phyloP scores from a whole-genome alignment of 116 monocot genomes.

The Phalaenopsis hybrid region DNA sequence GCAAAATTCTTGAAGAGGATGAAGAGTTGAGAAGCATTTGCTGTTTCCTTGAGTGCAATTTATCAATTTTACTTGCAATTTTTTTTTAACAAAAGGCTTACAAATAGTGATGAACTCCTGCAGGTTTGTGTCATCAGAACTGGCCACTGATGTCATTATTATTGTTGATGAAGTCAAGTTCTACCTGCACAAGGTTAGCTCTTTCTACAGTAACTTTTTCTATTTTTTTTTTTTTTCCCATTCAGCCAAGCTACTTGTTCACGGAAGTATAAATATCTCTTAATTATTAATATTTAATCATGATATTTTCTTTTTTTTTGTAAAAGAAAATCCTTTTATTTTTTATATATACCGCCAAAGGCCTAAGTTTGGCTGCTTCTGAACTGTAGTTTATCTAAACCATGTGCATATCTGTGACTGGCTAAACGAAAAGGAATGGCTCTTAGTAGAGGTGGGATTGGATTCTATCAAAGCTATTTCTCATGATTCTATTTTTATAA shows the following conservation, averaged over 20 bases:
- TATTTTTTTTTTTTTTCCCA: neutral
- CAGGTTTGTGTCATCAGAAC: constrained; percentile 81
- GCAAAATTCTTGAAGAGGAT: too few species aligned
- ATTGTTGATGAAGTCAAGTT: constrained; percentile 61
- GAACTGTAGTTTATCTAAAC: constrained; percentile 1
- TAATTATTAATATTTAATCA: too few species aligned
- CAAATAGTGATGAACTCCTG: constrained; percentile 8
- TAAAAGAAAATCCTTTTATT: neutral
- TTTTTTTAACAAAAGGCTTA: constrained; percentile 7
- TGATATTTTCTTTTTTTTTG: neutral
- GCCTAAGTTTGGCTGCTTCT: neutral
- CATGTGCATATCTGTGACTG: neutral
- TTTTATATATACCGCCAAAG: neutral
- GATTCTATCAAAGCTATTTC: neutral
- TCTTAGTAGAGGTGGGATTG: neutral
- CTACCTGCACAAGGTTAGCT: constrained; percentile 74
- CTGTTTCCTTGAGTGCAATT: too few species aligned
- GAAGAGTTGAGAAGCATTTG: too few species aligned
- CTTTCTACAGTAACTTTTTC: too few species aligned
- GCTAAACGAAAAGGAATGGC: neutral
- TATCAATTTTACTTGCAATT: neutral
- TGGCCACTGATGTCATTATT: constrained; percentile 60
- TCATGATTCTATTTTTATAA: too few species aligned
- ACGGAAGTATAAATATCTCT: neutral
- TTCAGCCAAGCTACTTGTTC: neutral